Evolutionary conservation across 2,329 filamentous ascomycete species (phyloP), one percentile per base, ranked within the genome.

Genomic region (Colletotrichum somersetense): DNA sequence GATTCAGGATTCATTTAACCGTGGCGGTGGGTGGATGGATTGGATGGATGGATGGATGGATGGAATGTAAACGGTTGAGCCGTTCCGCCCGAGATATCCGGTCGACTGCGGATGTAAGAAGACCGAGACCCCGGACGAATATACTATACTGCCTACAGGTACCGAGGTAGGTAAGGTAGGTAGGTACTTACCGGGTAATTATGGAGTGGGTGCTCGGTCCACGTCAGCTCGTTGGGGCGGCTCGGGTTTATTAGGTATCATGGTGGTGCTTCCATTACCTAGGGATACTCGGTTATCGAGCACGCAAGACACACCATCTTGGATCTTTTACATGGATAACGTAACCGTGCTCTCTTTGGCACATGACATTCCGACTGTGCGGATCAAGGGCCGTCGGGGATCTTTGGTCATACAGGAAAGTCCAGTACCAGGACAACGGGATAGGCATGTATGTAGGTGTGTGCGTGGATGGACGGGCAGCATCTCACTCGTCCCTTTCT

Each of bases 51-150:
- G 61, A 46, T 40, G 33, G 61, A 35, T 56, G 48, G 12, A 42
- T 11, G 38, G 38, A 14, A 67, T 26, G 23, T 20, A 55, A 53
- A 20, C 1, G 67, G 18, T 50, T 42, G 52, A 53, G 67, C 23
- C 1, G 62, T 50, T 42, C 18, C 48, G 63, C 38, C 68, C 63
- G 68, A 55, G 61, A 23, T 20, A 50, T 57, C 55, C 68, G 62
- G 50, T 35, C 42, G 42, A 50, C 38, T 20, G 55, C 63, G 62
- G 63, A 48, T 53, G 3, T 5, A 30, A 20, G 18, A 16, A 30
- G 35, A 20, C 40, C 20, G 18, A 30, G 26, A n/a, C 23, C 6
- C 48, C 48, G 12, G 23, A 33, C 30, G 56, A 30, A 50, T 42
- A 12, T 23, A 30, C 2, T 30, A 30, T 30, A n/a, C n/a, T n/a